phyloP scores from a whole-genome alignment of 106 monocot genomes.

The Apostasia ramifera region DNA sequence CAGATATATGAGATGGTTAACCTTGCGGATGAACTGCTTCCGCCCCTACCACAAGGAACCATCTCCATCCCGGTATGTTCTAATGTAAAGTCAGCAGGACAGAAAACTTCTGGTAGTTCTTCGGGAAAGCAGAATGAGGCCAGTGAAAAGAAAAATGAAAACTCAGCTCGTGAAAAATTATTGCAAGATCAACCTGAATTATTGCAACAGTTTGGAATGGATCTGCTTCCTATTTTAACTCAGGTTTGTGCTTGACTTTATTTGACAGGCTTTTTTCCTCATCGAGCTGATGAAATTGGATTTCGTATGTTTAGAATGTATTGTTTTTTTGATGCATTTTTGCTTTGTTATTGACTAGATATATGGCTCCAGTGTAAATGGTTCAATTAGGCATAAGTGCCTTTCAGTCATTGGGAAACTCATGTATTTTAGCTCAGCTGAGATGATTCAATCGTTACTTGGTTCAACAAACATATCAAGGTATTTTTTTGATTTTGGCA shows the following conservation, averaged over 20 bases:
- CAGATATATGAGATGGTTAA: constrained; percentile 96
- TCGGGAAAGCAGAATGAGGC: constrained; percentile 43
- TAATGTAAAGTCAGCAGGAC: constrained; percentile 49
- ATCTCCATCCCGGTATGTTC: constrained; percentile 69
- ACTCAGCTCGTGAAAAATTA: constrained; percentile 76
- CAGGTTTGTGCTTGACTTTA: constrained; percentile 48
- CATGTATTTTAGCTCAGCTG: constrained; percentile 88
- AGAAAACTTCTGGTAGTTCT: constrained; percentile 35
- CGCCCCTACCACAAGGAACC: constrained; percentile 83
- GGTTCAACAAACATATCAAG: constrained; percentile 82
- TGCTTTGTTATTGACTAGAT: constrained; percentile 27
- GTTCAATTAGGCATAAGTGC: constrained; percentile 81
- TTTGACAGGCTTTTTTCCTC: neutral
- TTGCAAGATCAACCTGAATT: constrained; percentile 92
- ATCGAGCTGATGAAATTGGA: constrained; percentile 3
- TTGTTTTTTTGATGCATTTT: neutral
- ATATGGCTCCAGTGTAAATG: constrained; percentile 93
- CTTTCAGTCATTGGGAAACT: constrained; percentile 87
- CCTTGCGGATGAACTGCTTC: constrained; percentile 94
- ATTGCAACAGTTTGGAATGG: constrained; percentile 84
- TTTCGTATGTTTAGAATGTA: neutral
- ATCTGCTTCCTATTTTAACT: constrained; percentile 81
- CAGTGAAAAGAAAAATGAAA: constrained; percentile 39
- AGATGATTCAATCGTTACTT: constrained; percentile 81
- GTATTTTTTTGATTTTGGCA: constrained; percentile 18